Base-by-base conservation (phyloP, 306 rosid genomes). In the Dicorynia guianensis region DNA sequence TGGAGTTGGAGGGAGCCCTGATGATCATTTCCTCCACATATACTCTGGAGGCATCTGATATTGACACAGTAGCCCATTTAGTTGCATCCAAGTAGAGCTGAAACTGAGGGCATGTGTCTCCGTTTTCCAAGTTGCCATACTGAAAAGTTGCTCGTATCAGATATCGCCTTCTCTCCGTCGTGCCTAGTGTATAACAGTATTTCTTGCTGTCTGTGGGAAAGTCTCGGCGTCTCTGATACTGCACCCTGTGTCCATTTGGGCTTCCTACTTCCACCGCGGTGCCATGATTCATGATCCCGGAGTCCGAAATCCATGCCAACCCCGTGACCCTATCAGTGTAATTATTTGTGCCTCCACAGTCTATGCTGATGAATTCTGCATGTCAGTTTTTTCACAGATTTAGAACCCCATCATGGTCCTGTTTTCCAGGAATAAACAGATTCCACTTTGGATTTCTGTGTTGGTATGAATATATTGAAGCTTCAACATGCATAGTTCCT, bases 51-150 rank as follows among this genome's bases (percentile, higher is more conserved):
- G 89, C 93, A 69, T 92, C 92, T 12, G 85, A 83, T 4, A 95
- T 82, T 7, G 97, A 90, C 39, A 95, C 97, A 57, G 93, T 95
- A 9, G 91, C 86, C 97, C 97, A 95, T 85, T 83, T 82, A 2
- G 97, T 95, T 68, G 96, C 87, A 61, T 95, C 97, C 85, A 95
- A 81, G 57, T 84, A 92, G 42, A 95, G 90, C 84, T 87, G 85
- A 84, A 95, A 95, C 55, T 95, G 93, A 11, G 99, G 99, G 77
- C 85, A 95, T 8, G 99, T 95, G 49, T 92, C 97, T 75, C 93
- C 99, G 49, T 82, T 65, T 60, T 79, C 72, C 72, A 85, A 76
- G 69, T 86, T 95, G 5, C 97, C 97, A 68, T 95, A 90, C 71
- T 89, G 96, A 83, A 95, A 95, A 1, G 89, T 92, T 63, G 97